Evolutionary conservation across 306 rosid genomes (phyloP).

Genomic region (Acacia crassicarpa): DNA sequence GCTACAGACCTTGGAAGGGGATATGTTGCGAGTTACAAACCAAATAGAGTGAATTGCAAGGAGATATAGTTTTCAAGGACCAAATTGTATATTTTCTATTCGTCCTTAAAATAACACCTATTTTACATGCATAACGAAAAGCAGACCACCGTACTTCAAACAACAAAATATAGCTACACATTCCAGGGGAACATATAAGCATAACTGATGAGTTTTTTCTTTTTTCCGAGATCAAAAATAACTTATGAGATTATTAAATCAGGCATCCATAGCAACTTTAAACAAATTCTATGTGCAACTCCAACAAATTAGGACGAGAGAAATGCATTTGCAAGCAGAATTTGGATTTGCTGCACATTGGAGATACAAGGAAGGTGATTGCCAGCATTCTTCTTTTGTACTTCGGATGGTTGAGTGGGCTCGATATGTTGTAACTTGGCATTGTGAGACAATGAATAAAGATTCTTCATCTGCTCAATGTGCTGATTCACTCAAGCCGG

Average conservation of each 20-base stretch:
- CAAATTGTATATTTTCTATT: not conserved
- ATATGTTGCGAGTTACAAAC: not conserved
- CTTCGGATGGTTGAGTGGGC: constrained; percentile 99
- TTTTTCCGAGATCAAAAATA: no score
- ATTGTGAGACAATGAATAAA: constrained; percentile 84
- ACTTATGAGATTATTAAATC: not conserved
- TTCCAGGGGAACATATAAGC: not conserved
- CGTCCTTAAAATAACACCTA: not conserved
- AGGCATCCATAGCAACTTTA: constrained; percentile 15
- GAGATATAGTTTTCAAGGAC: not conserved
- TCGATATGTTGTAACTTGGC: constrained; percentile 98
- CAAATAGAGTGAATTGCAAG: not conserved
- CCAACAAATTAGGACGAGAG: no score
- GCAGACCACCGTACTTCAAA: constrained; percentile 8
- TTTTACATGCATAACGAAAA: not conserved
- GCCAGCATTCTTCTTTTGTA: constrained; percentile 84
- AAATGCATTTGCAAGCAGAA: constrained; percentile 68
- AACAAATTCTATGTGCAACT: not conserved
- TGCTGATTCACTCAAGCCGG: no score
- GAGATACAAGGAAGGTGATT: constrained; percentile 97
- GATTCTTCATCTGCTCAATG: constrained; percentile 20
- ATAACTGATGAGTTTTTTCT: not conserved
- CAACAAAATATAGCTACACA: not conserved
- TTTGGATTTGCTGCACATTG: constrained; percentile 98
- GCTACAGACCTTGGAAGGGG: not conserved